Evolutionary conservation across 108 stramenopile species (phyloP), one percentile per base, ranked within the genome.

Genomic region (Schizochytrium sp.): DNA sequence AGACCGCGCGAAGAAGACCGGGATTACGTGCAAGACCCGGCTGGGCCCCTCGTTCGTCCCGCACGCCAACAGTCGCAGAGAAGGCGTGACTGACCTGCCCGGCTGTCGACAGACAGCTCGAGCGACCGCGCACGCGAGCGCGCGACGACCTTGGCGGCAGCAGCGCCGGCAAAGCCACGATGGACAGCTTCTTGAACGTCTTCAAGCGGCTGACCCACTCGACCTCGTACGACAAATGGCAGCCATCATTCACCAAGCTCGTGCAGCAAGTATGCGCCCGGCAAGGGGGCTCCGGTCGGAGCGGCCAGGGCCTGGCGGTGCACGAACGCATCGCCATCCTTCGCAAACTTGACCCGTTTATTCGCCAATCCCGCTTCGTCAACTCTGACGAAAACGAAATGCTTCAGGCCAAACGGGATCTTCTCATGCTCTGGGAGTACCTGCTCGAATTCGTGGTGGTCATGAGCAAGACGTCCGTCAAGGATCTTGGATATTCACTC

Each of bases 361-460:
- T 83, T 45, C 19, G 48, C 8, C 76, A 83, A 23, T 6, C 76
- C 19, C 28, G 76, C 76, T 83, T 83, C 51, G 51, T 53, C 43
- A 83, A 83, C 51, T 45, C 76, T 2, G 76, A 83, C 76, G 76
- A 83, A 23, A 83, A 83, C 48, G 76, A 83, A 12, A 83, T 83
- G 18, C 23, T 83, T 43, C 76, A 83, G 76, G 76, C 76, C 76
- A 83, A 83, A 23, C 8, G 14, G 6, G 76, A 83, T 34, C 76
- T 83, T 12, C 51, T 83, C 48, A 53, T 53, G 76, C 76, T 83
- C 23, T 83, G 76, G 76, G 76, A 83, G 76, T 83, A 83, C 51
- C 51, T 83, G 45, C 51, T 83, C 45, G 76, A 83, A 45, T 83
- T 83, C 51, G 76, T 83, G 10, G 76, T 83, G 76, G 76, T 83